These are phyloP conservation scores for Claviceps sorghi DNA, from an alignment of 2,329 filamentous ascomycete species.

Conservation along the genomic window DNA sequence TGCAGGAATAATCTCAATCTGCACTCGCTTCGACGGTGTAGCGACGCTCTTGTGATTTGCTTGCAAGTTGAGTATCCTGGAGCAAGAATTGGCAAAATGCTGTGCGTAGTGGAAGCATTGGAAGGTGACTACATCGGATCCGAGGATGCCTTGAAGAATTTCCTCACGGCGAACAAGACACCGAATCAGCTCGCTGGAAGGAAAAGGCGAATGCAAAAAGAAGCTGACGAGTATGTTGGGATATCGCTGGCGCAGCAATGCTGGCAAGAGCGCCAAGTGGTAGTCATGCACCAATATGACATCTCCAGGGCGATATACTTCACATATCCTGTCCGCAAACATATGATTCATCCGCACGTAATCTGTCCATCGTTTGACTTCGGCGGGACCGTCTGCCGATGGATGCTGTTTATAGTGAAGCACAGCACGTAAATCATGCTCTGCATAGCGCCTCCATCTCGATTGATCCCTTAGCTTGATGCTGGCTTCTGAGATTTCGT, in stretches of 20 bases:
- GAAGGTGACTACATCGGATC: constrained; percentile 83
- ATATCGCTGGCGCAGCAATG: constrained; percentile 67
- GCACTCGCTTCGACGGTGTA: constrained; percentile 43
- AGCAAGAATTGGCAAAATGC: constrained; percentile 88
- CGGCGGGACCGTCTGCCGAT: constrained; percentile 66
- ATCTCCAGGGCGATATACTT: constrained; percentile 80
- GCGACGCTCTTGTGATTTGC: constrained; percentile 72
- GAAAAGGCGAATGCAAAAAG: constrained; percentile 85
- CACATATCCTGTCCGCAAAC: constrained; percentile 76
- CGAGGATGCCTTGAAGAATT: constrained; percentile 72
- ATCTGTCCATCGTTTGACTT: constrained; percentile 76
- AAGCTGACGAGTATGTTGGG: constrained; percentile 87
- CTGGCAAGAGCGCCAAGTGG: constrained; percentile 77
- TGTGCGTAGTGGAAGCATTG: constrained; percentile 89
- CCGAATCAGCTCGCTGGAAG: constrained; percentile 84
- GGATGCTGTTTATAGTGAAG: constrained; percentile 93
- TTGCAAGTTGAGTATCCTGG: constrained; percentile 70
- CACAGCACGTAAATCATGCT: constrained; percentile 79
- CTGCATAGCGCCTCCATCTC: constrained; percentile 77
- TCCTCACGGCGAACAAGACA: constrained; percentile 79
- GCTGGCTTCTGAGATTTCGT: constrained; percentile 32
- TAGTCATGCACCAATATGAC: constrained; percentile 88
- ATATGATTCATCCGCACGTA: constrained; percentile 84
- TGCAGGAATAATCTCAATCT: constrained; percentile 1
- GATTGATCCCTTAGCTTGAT: constrained; percentile 65